These are phyloP conservation scores for Saturnispora gosingensis DNA, from an alignment of 805 yeast genomes.

Conservation along the genomic window DNA sequence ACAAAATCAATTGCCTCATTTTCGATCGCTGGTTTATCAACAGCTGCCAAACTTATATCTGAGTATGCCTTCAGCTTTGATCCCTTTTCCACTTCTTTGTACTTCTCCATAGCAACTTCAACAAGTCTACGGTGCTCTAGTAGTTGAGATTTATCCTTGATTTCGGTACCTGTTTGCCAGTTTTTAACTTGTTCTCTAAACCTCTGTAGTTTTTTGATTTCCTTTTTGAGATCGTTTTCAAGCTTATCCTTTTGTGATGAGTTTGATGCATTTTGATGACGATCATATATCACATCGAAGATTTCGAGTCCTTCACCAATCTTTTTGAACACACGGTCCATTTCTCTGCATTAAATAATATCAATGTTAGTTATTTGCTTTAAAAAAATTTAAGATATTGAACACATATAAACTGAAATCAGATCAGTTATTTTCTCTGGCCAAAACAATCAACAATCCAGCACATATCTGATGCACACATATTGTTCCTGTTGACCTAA, in stretches of 20 bases:
- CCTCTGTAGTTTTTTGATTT: slow-evolving; percentile 50
- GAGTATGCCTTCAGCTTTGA: slow-evolving; percentile 50
- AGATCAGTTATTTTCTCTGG: not conserved
- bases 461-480: not conserved
- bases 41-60: slow-evolving; percentile 44
- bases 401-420: no score
- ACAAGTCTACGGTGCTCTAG: slow-evolving; percentile 36
- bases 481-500: not conserved
- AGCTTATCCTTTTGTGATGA: slow-evolving; percentile 47
- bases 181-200: slow-evolving; percentile 51
- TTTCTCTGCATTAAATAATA: slow-evolving; percentile 31
- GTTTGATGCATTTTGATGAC: slow-evolving; percentile 38
- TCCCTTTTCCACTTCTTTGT: slow-evolving; percentile 49
- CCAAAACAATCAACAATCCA: not conserved
- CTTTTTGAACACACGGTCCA: slow-evolving; percentile 55
- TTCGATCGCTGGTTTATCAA: slow-evolving; percentile 56
- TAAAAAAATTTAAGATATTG: not conserved
- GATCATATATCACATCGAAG: slow-evolving; percentile 47
- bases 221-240: slow-evolving; percentile 48
- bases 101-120: slow-evolving; percentile 49
- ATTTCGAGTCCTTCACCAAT: slow-evolving; percentile 47
- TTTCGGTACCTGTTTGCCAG: slow-evolving; percentile 48
- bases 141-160: slow-evolving; percentile 36
- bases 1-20: slow-evolving; percentile 66
- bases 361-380: not conserved